phyloP scores from a whole-genome alignment of 1,284 basidiomycete genomes.

The Cryptococcus sp. region DNA sequence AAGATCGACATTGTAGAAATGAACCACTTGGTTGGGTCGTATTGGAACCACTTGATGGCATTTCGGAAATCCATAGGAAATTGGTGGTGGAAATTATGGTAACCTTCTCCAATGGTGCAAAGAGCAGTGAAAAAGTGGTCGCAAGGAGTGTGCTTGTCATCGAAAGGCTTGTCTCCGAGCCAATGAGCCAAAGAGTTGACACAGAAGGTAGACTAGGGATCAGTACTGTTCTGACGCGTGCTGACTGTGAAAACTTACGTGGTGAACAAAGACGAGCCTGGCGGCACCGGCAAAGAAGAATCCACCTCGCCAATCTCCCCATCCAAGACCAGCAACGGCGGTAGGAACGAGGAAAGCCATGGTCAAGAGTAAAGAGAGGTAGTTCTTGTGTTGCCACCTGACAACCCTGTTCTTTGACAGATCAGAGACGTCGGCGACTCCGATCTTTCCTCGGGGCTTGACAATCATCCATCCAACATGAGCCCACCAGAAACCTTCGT shows the following conservation, averaged over 20 bases:
- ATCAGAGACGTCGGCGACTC: slow-evolving; percentile 83
- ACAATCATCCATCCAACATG: slow-evolving; percentile 92
- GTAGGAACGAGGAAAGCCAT: slow-evolving; percentile 75
- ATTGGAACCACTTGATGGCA: slow-evolving; percentile 88
- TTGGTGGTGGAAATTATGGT: slow-evolving; percentile 94
- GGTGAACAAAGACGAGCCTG: slow-evolving; percentile 80
- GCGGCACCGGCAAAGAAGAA: slow-evolving; percentile 81
- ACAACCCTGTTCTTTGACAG: slow-evolving; percentile 71
- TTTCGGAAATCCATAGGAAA: slow-evolving; percentile 94
- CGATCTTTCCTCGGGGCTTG: slow-evolving; percentile 81
- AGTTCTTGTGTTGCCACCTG: slow-evolving; percentile 79
- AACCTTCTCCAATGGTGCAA: slow-evolving; percentile 85
- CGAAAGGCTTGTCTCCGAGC: slow-evolving; percentile 86
- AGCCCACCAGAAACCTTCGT: slow-evolving; percentile 67
- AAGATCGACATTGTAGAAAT: slow-evolving; percentile 63
- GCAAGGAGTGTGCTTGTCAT: slow-evolving; percentile 90
- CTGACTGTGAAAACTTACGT: slow-evolving; percentile 51
- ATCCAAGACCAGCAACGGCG: slow-evolving; percentile 67
- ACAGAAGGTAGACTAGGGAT: slow-evolving; percentile 76
- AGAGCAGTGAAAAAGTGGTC: slow-evolving; percentile 84
- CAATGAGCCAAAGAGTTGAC: slow-evolving; percentile 94
- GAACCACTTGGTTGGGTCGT: slow-evolving; percentile 76
- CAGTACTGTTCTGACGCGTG: slow-evolving; percentile 4
- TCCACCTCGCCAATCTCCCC: slow-evolving; percentile 81
- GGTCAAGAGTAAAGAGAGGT: slow-evolving; percentile 64